Conservation (phyloP, 106 monocot species). For the Phalaenopsis aphrodite region DNA sequence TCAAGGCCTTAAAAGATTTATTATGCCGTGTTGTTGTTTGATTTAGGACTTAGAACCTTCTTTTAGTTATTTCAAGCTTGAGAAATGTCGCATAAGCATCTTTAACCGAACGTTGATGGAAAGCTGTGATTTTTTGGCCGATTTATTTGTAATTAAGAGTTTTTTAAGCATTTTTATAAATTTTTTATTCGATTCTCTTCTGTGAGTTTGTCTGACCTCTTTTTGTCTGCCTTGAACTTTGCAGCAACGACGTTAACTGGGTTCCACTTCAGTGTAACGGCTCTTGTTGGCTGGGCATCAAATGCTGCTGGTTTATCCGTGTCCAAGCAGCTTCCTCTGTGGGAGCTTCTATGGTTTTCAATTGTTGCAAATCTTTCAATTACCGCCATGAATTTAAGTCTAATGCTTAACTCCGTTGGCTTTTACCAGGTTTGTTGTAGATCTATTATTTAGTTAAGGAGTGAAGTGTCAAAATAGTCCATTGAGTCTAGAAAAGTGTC, state of each 20-base stretch:
- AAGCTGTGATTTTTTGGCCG: neutral
- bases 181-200: neutral
- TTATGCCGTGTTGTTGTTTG: neutral
- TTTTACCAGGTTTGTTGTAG: conserved; percentile 50
- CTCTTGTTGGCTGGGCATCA: conserved; percentile 58
- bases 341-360: conserved; percentile 62
- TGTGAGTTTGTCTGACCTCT: neutral
- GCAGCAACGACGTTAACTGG: conserved; percentile 50
- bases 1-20: neutral
- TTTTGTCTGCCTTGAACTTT: neutral
- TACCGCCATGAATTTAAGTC: conserved; percentile 61
- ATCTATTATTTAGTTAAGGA: neutral
- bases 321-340: conserved; percentile 58
- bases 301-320: conserved; percentile 44
- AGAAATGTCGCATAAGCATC: neutral
- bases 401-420: conserved; percentile 62
- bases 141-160: neutral
- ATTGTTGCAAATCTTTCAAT: conserved; percentile 58
- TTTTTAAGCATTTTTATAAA: neutral
- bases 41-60: neutral
- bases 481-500: too few relatives aligned
- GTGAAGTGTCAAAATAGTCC: too few relatives aligned
- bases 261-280: conserved; percentile 56
- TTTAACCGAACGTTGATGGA: neutral
- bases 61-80: neutral